These are phyloP conservation scores for Trichoderma semiorbis DNA, from an alignment of 2,329 filamentous ascomycete species.

Conservation along the genomic window DNA sequence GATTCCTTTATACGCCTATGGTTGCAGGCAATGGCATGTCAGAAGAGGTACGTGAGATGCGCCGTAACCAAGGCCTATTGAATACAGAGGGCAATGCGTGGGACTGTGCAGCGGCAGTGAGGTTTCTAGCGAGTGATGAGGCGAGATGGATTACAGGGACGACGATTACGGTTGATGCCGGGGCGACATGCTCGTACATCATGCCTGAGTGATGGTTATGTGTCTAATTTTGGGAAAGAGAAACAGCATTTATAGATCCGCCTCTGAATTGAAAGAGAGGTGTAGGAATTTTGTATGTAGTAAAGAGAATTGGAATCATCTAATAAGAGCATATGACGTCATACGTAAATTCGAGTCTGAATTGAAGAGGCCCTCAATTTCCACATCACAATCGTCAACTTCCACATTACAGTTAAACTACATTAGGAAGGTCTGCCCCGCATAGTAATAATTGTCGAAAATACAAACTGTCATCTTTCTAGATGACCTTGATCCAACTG, in stretches of 20 bases:
- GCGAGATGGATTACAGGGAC: slow-evolving; percentile 44
- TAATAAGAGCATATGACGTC: not conserved
- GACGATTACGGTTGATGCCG: slow-evolving; percentile 41
- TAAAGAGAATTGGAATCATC: not conserved
- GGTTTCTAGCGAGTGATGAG: slow-evolving; percentile 39
- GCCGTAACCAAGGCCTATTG: slow-evolving; percentile 38
- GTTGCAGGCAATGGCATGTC: slow-evolving; percentile 40
- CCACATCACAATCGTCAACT: no score
- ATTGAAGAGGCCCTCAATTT: no score
- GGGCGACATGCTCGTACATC: slow-evolving; percentile 30
- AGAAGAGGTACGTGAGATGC: slow-evolving; percentile 35
- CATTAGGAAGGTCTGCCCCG: no score
- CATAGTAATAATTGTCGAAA: no score
- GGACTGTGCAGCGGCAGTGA: slow-evolving; percentile 40
- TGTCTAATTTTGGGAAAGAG: not conserved
- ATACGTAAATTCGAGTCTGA: not conserved
- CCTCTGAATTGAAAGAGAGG: not conserved
- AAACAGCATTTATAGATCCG: not conserved
- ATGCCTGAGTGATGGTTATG: slow-evolving; percentile 3
- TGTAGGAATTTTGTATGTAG: not conserved
- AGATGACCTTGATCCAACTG: no score
- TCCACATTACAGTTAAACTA: no score
- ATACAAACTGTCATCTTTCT: no score
- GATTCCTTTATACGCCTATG: slow-evolving; percentile 49
- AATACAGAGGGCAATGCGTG: slow-evolving; percentile 42